Percentiles rank a stretch among this genome's conserved stretches.
Conservation (phyloP, 257 asterid genomes). For the Linderniella brevidens region DNA sequence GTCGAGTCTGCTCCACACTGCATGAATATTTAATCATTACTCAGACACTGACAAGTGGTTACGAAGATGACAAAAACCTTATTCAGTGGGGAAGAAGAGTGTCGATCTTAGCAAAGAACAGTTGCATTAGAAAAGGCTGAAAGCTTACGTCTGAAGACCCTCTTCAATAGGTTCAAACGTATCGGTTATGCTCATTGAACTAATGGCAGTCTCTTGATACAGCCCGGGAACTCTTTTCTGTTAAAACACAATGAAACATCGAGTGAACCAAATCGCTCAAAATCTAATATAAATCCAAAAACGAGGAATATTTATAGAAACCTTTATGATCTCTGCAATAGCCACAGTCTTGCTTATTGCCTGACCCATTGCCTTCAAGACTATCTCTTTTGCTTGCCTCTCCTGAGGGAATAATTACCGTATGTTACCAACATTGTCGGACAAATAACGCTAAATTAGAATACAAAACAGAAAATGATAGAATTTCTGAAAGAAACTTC, state of each 20-base stretch:
- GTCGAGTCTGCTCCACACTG: constrained; percentile 99
- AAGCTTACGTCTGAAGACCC: constrained; percentile 57
- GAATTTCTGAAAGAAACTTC: too few relatives aligned
- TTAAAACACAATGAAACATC: background rate
- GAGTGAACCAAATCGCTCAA: background rate
- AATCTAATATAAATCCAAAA: background rate
- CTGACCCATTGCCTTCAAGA: constrained; percentile 66
- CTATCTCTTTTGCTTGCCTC: constrained; percentile 39
- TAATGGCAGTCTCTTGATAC: constrained; percentile 53
- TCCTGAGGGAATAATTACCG: constrained; percentile 18
- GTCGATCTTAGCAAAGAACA: background rate
- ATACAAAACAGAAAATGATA: background rate
- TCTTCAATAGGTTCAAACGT: constrained; percentile 70
- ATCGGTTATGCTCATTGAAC: constrained; percentile 55
- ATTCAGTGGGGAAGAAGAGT: background rate
- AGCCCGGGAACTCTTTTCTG: constrained; percentile 47
- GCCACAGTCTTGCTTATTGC: constrained; percentile 65
- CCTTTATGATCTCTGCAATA: constrained; percentile 57
- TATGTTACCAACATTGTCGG: too few relatives aligned
- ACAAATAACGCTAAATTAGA: too few relatives aligned
- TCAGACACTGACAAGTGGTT: background rate
- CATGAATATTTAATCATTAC: constrained; percentile 8
- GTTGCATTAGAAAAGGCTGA: background rate
- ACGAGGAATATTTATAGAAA: background rate
- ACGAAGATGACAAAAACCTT: background rate